Base-by-base conservation (phyloP, 441 rosid genomes). In the Arabidopsis lyrata region DNA sequence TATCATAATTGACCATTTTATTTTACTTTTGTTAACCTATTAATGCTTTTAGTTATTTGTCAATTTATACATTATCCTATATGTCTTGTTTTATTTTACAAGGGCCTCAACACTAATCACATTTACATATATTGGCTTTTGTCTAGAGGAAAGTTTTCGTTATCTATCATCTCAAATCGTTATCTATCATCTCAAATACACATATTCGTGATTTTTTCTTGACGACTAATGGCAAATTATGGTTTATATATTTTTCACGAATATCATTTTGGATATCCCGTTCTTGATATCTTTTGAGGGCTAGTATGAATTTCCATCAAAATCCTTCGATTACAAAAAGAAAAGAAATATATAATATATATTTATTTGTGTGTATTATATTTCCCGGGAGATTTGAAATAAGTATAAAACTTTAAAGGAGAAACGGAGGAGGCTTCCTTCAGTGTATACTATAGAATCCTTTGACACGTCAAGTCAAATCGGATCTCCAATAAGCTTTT, bases 381-480 rank as follows among this genome's bases (percentile, higher is more conserved):
- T 44, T 64, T 55, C 20, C 32, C 22, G 6, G 66, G 66, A 66
- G 47, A 39, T 49, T 59, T 59, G 54, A 59, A 39, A 39, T 31
- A 59, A 39, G 31, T 31, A 11, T 50, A 60, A 67, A 50, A 41
- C 63, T 54, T 61, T 41, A 35, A 36, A 44, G 44, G 34, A 55
- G 60, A 63, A 63, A 48, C 70, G 34, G 61, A 63, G 54, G 71
- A 56, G 66, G 79, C 47, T 76, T 76, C 47, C 44, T 67, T 66
- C 20, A 52, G 48, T 50, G 49, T 32, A 29, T 24, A 29, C 42
- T 57, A 15, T 18, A 44, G 64, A 75, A 68, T 68, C 41, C 57
- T 61, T 75, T 68, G 75, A 63, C 71, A 56, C 75, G 55, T 36
- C 60, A 63, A 38, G 70, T 70, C 79, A 56, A 76, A 55, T 63